Conservation (phyloP, 768 basidiomycete genomes). For the Cystofilobasidium capitatum region DNA sequence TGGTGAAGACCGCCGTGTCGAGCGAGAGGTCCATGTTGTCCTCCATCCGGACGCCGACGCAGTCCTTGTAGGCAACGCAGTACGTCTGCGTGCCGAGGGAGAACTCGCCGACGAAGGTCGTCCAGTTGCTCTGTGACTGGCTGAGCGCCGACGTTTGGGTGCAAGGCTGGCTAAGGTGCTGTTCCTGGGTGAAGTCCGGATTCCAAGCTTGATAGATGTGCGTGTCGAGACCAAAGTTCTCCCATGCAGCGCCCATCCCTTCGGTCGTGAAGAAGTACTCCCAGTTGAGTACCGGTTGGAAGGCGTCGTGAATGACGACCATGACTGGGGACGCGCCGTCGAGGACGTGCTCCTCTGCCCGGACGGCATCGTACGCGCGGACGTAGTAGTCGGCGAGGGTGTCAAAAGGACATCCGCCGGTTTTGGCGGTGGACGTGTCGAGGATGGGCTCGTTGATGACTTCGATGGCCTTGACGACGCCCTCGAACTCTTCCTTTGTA, state of each 20-base stretch:
- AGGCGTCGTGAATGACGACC: constrained; percentile 21
- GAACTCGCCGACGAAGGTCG: constrained; percentile 15
- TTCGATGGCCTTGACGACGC: constrained; percentile 23
- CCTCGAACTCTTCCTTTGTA: constrained; percentile 3
- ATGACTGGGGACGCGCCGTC: neutral
- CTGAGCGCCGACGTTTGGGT: neutral
- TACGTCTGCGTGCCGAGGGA: constrained; percentile 15
- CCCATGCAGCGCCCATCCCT: constrained; percentile 6
- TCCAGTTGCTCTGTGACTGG: constrained; percentile 3
- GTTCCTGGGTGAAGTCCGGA: neutral
- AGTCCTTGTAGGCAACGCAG: constrained; percentile 3
- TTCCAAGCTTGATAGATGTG: constrained; percentile 22
- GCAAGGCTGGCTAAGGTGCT: constrained; percentile 12
- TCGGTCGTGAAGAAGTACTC: constrained; percentile 21
- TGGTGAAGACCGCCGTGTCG: neutral
- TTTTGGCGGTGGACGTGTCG: neutral
- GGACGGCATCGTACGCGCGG: constrained; percentile 10
- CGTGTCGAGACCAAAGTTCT: constrained; percentile 19
- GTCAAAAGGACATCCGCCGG: neutral
- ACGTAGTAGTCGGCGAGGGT: constrained; percentile 18
- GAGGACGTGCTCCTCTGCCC: constrained; percentile 5
- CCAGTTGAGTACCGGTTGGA: constrained; percentile 21
- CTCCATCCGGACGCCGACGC: neutral
- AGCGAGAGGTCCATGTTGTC: neutral
- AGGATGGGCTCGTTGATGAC: constrained; percentile 21